Percentiles rank a stretch among this genome's conserved stretches.
Evolutionary conservation across 352 stramenopile species (phyloP).

Genomic region (Thalassiosira livingstoniorum): DNA sequence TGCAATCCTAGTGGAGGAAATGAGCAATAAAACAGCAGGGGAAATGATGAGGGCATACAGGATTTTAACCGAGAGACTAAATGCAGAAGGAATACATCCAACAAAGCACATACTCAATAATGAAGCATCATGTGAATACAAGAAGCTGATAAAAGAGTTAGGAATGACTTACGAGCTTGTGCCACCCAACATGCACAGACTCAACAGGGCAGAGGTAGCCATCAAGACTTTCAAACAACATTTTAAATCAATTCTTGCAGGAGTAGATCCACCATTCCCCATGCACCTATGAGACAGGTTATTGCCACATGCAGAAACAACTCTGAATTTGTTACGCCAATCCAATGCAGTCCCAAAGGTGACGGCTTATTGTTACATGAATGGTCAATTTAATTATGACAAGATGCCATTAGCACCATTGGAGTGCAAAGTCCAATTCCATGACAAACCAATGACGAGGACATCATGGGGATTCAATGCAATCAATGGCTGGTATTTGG

Average conservation of each 20-base stretch:
- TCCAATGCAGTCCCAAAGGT: slow-evolving; percentile 50
- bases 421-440: slow-evolving; percentile 47
- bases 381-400: slow-evolving; percentile 44
- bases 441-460: slow-evolving; percentile 36
- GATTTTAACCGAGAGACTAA: slow-evolving; percentile 16
- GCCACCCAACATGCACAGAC: slow-evolving; percentile 41
- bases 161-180: slow-evolving; percentile 42
- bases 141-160: slow-evolving; percentile 19
- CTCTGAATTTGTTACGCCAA: slow-evolving; percentile 59
- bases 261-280: slow-evolving; percentile 50
- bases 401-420: slow-evolving; percentile 48
- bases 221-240: slow-evolving; percentile 70
- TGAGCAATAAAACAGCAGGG: slow-evolving; percentile 35
- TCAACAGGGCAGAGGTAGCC: slow-evolving; percentile 58
- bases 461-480: slow-evolving; percentile 46
- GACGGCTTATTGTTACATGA: slow-evolving; percentile 39
- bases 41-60: slow-evolving; percentile 50
- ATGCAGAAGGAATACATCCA: background rate
- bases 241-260: slow-evolving; percentile 54
- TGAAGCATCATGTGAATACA: slow-evolving; percentile 35
- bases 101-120: slow-evolving; percentile 58
- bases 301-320: slow-evolving; percentile 54
- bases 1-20: slow-evolving; percentile 51
- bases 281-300: slow-evolving; percentile 59
- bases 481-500: slow-evolving; percentile 51